Base-by-base conservation (phyloP, 768 basidiomycete genomes). In the Hypsizygus marmoreus region DNA sequence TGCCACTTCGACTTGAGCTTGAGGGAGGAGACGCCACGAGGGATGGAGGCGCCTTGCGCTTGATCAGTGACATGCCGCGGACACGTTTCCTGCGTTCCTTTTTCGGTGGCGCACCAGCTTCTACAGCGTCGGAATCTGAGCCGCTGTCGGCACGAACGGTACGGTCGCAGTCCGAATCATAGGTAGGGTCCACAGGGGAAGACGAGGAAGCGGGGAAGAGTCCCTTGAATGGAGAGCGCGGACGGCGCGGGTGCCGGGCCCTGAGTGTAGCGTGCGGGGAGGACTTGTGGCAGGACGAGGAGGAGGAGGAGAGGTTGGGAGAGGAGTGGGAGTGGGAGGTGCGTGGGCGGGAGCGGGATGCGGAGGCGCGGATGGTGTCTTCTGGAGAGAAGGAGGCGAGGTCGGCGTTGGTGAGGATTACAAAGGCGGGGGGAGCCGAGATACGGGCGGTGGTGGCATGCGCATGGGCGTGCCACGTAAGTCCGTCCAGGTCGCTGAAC, bases 401-500 rank as follows among this genome's bases (percentile, higher is more conserved):
- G 45, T 72, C 72, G 8, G 64, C 48, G 34, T 65, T 66, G 19
- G 72, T 67, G 30, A 74, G 67, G 10, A 73, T 58, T 2, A 62
- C 55, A 23, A 68, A 71, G 4, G 60, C 51, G 35, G 49, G 54
- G 4, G 40, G 47, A 12, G 42, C 36, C n/a, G 36, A 32, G 47
- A 13, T 11, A 14, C 26, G 10, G 43, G 16, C 11, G 37, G 40
- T 20, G 41, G 30, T 17, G 37, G 20, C 13, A 30, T 19, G 25
- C 7, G 24, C 16, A 14, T 13, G 28, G 19, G 47, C 14, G 20
- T 35, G 14, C 81, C 80, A 80, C 28, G 73, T 69, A 26, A 80
- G 62, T 0, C 82, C 82, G 43, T 84, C 82, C 12, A 84, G 70
- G 59, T 84, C 82, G 44, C 71, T 69, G 55, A 82, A 84, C 51